Evolutionary conservation across 768 basidiomycete genomes (phyloP).

Genomic region (Auriscalpium orientale): DNA sequence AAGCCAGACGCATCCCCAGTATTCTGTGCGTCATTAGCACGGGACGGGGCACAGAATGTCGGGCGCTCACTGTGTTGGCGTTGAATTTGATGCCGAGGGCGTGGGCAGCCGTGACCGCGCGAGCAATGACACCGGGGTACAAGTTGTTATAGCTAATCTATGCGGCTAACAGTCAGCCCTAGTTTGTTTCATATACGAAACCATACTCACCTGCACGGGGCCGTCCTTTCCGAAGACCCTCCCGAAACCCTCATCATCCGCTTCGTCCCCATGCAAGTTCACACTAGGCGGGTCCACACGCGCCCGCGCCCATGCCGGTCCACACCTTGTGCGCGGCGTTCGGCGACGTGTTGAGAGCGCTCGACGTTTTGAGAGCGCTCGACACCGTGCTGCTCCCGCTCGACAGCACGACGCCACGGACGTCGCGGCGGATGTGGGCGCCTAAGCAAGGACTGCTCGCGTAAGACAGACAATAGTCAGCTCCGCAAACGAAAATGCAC

Average conservation of each 20-base stretch:
- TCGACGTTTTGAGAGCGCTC: no score
- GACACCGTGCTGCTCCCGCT: no score
- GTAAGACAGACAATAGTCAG: no score
- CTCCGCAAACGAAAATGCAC: no score
- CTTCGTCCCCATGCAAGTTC: conserved; percentile 5
- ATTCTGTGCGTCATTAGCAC: not conserved
- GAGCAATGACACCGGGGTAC: conserved; percentile 9
- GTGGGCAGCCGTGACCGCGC: conserved; percentile 8
- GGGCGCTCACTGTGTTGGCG: conserved; percentile 7
- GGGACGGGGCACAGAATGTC: not conserved
- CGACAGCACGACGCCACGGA: no score
- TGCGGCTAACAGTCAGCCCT: no score
- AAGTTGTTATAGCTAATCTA: conserved; percentile 13
- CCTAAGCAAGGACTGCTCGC: no score
- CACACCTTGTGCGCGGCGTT: no score
- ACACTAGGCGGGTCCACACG: conserved; percentile 38
- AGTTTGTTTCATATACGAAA: not conserved
- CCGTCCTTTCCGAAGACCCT: conserved; percentile 4
- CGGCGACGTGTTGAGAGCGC: no score
- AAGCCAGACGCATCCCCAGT: conserved; percentile 11
- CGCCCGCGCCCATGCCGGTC: conserved; percentile 29
- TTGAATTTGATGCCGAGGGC: conserved; percentile 4
- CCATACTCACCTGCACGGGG: conserved; percentile 1
- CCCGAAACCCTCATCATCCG: conserved; percentile 1
- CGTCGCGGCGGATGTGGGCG: no score